Base-by-base conservation (phyloP, 306 rosid species). In the Prunus dulcis region DNA sequence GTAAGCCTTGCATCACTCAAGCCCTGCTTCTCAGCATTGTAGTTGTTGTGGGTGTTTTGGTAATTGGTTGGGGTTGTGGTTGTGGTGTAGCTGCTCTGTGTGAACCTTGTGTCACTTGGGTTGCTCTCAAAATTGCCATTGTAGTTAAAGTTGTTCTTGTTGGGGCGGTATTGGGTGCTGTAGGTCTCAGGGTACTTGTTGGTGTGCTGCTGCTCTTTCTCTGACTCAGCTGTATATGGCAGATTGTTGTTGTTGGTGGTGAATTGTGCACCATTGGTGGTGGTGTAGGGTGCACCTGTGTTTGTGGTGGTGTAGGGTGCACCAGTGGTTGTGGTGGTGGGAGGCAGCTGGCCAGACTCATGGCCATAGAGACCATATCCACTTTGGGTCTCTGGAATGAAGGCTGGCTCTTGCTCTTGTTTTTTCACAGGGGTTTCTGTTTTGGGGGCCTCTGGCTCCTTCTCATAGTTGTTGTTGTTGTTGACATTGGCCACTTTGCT, bases 331-430 rank as follows among this genome's bases (percentile, higher is more conserved):
- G 85, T 79, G 64, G 85, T 22, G 57, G 86, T 18, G 46, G 93
- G 88, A 67, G 90, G 86, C 51, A 79, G 23, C 73, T 90, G 76
- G 41, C 76, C 70, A 51, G 91, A 75, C 41, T 95, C 92, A 58
- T 89, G 97, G 64, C 99, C 97, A 75, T 95, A 95, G 43, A 95
- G 84, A 72, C 97, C 99, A 70, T 95, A 89, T 73, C 90, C 87
- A 72, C 80, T 83, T 78, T 89, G 86, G 67, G 88, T 85, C 52
- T 90, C 87, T 2, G 86, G 91, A 78, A 84, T 69, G 85, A 92
- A 95, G 41, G 49, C 38, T 6, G 99, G 96, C 71, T 92, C 82
- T 46, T 86, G 77, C 71, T 72, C 79, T 32, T 47, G 81, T 66
- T 67, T 62, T 19, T 25, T 62, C 67, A 73, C 61, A 18, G 77